Percentiles rank a stretch among this genome's conserved stretches.
These are phyloP conservation scores for Nicotiana knightiana DNA, from an alignment of 257 asterid genomes.

Conservation along the genomic window DNA sequence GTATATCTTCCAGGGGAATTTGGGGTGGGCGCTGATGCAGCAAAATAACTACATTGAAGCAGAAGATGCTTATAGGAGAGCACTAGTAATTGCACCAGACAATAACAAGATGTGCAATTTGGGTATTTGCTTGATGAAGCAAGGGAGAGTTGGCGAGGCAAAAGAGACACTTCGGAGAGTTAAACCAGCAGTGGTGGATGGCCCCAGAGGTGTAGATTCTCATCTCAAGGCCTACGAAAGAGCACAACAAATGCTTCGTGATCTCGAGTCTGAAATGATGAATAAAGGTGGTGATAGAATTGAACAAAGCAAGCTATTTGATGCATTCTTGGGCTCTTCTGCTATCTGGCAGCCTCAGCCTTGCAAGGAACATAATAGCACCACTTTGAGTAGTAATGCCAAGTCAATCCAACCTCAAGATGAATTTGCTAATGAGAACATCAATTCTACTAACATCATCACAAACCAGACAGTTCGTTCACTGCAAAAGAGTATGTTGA, in stretches of 20 bases:
- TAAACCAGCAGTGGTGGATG: conserved; percentile 80
- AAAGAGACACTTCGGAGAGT: conserved; percentile 78
- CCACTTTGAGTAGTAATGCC: neutral
- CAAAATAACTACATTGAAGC: conserved; percentile 84
- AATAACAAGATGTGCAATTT: conserved; percentile 95
- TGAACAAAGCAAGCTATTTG: conserved; percentile 69
- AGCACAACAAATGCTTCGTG: conserved; percentile 92
- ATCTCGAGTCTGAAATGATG: conserved; percentile 81
- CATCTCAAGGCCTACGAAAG: conserved; percentile 97
- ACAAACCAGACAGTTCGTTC: conserved; percentile 16
- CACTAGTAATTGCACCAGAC: conserved; percentile 77
- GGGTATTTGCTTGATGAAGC: conserved; percentile 92
- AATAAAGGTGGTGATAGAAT: conserved; percentile 50
- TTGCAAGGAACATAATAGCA: conserved; percentile 47
- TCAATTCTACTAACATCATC: conserved; percentile 25
- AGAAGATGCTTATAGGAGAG: conserved; percentile 81
- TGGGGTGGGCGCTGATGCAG: conserved; percentile 99
- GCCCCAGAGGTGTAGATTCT: conserved; percentile 90
- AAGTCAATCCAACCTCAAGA: conserved; percentile 19
- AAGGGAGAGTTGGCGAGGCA: conserved; percentile 82
- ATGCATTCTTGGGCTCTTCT: conserved; percentile 77
- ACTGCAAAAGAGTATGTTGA: conserved; percentile 18
- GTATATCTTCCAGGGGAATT: conserved; percentile 55
- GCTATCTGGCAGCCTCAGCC: conserved; percentile 99
- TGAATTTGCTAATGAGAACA: conserved; percentile 65